Evolutionary conservation across 768 basidiomycete genomes (phyloP).

Genomic region (Suillus brevipes): DNA sequence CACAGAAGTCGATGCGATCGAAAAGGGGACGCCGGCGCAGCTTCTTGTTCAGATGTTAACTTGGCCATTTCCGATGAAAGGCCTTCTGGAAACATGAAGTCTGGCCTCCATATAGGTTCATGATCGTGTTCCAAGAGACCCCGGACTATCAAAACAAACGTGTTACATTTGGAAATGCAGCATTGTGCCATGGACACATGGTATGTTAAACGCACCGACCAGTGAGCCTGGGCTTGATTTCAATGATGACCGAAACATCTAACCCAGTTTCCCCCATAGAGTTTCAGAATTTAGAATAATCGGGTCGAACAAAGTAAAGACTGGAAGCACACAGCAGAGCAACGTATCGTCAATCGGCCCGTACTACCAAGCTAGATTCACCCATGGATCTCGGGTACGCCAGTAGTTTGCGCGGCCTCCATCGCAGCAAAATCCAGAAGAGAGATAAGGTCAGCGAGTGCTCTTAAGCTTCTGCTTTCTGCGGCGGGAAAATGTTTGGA

Average conservation of each 20-base stretch:
- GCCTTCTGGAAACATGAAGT: neutral
- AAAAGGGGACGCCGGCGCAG: neutral
- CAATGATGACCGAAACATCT: neutral
- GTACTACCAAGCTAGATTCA: neutral
- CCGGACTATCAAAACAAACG: neutral
- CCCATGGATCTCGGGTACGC: neutral
- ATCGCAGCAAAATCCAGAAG: constrained; percentile 29
- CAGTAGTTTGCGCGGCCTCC: constrained; percentile 3
- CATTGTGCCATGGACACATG: neutral
- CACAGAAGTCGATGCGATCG: neutral
- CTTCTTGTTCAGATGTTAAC: neutral
- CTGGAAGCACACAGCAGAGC: neutral
- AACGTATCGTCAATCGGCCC: neutral
- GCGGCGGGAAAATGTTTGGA: constrained; percentile 23
- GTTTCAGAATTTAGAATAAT: neutral
- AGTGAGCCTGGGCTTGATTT: neutral
- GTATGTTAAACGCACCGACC: neutral
- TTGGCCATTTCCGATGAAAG: neutral
- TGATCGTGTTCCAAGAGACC: neutral
- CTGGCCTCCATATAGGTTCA: neutral
- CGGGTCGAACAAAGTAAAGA: neutral
- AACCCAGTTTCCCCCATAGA: neutral
- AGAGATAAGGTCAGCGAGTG: constrained; percentile 28
- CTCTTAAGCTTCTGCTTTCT: constrained; percentile 24
- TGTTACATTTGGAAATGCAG: neutral